These are phyloP conservation scores for Fusarium lateritium DNA, from an alignment of 2,329 filamentous ascomycete genomes.

Conservation along the genomic window DNA sequence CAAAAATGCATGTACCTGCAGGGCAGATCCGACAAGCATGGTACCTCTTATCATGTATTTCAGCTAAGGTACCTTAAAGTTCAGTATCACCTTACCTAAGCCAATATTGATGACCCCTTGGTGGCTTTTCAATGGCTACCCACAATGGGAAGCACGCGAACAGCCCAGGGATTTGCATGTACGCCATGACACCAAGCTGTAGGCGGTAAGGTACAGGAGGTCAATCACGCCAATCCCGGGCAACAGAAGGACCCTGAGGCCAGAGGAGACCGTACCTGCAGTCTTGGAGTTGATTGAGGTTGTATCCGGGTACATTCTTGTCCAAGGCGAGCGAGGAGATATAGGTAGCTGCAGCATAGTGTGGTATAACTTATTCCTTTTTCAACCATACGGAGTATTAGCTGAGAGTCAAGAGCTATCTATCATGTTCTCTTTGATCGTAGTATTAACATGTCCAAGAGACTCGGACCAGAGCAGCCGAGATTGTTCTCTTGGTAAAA, in stretches of 20 bases:
- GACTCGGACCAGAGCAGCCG: too few species aligned
- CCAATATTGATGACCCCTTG: slow-evolving; percentile 11
- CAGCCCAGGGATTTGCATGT: slow-evolving; percentile 40
- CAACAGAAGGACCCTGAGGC: slow-evolving; percentile 21
- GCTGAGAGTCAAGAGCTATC: not conserved
- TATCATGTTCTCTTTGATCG: not conserved
- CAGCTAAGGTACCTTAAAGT: slow-evolving; percentile 5
- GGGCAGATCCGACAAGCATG: slow-evolving; percentile 46
- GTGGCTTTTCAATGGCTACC: slow-evolving; percentile 41
- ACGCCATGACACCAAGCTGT: slow-evolving; percentile 37
- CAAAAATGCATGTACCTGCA: slow-evolving; percentile 43
- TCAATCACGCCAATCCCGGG: slow-evolving; percentile 43
- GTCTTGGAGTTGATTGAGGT: slow-evolving; percentile 14
- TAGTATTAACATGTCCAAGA: too few species aligned
- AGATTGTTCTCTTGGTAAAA: too few species aligned
- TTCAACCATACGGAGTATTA: not conserved
- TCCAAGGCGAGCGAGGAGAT: not conserved
- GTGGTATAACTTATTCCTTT: not conserved
- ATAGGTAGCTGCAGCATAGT: not conserved
- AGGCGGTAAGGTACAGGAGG: slow-evolving; percentile 37
- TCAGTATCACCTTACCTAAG: slow-evolving; percentile 24
- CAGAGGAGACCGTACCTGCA: slow-evolving; percentile 42
- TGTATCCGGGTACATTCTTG: slow-evolving; percentile 11
- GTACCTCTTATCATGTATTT: slow-evolving; percentile 29
- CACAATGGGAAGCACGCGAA: slow-evolving; percentile 27